These are phyloP conservation scores for Brettanomyces naardenensis DNA, from an alignment of 805 yeast genomes.

Conservation along the genomic window DNA sequence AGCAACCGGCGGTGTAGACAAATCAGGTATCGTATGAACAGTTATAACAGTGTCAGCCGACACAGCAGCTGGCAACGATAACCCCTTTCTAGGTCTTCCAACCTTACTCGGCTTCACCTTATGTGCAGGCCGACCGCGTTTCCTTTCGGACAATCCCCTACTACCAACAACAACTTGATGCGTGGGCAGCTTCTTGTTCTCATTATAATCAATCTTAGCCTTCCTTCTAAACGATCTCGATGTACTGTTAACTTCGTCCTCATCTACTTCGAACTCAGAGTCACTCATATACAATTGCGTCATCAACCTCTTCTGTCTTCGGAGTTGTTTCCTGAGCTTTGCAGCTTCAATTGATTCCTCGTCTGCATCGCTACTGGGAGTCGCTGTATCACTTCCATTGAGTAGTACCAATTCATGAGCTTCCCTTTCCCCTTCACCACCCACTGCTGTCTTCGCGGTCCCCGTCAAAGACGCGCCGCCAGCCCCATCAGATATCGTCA, in stretches of 20 bases:
- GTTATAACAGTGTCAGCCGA: background rate
- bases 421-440: background rate
- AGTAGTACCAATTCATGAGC: background rate
- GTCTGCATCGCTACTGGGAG: too few relatives aligned
- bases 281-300: constrained; percentile 19
- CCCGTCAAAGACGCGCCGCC: too few relatives aligned
- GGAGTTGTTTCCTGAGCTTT: constrained; percentile 4
- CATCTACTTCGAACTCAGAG: constrained; percentile 15
- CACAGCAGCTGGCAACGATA: background rate
- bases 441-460: too few relatives aligned
- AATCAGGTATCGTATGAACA: background rate
- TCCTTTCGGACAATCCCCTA: background rate
- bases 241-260: constrained; percentile 8
- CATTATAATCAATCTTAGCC: constrained; percentile 19
- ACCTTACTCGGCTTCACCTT: background rate
- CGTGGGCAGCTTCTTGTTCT: constrained; percentile 13
- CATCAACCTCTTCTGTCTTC: constrained; percentile 12
- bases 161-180: background rate
- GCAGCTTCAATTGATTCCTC: too few relatives aligned
- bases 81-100: background rate
- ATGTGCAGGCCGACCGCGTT: background rate
- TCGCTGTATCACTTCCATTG: background rate
- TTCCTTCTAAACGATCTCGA: constrained; percentile 13
- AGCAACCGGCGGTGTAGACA: background rate
- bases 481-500: too few relatives aligned